Percentiles rank a stretch among this genome's conserved stretches.
Conservation (phyloP, 2,329 filamentous ascomycete species). For the Ophiostoma montium region DNA sequence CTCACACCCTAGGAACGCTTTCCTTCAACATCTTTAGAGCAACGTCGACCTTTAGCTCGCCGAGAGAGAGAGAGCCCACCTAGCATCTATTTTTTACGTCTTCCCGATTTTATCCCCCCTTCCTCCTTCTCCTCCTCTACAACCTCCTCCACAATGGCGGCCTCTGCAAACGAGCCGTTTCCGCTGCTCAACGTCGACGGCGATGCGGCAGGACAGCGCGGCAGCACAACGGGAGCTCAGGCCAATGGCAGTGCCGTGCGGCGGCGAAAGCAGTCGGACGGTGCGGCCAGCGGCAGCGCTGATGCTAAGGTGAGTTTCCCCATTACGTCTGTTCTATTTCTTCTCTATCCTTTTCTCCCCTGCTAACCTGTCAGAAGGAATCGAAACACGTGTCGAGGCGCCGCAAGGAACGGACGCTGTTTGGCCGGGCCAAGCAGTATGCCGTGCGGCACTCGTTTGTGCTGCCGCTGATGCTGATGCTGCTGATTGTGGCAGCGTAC, state of each 20-base stretch:
- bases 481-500: slow-evolving; percentile 52
- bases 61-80: too few species aligned
- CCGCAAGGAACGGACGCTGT: slow-evolving; percentile 38
- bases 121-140: too few species aligned
- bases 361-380: slow-evolving; percentile 5
- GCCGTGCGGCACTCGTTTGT: slow-evolving; percentile 46
- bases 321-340: too few species aligned
- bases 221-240: slow-evolving; percentile 7
- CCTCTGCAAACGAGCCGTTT: slow-evolving; percentile 35
- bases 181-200: slow-evolving; percentile 30
- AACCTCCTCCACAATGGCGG: neutral
- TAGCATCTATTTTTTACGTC: too few species aligned
- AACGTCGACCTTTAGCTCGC: neutral
- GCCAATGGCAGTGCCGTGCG: slow-evolving; percentile 20
- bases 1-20: neutral
- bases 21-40: neutral
- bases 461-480: slow-evolving; percentile 53
- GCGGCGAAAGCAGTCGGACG: slow-evolving; percentile 40
- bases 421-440: slow-evolving; percentile 38
- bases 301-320: slow-evolving; percentile 8
- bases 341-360: too few species aligned
- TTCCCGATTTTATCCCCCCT: too few species aligned
- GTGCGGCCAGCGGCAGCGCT: slow-evolving; percentile 25
- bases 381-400: slow-evolving; percentile 36
- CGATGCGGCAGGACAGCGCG: slow-evolving; percentile 23